Base-by-base conservation (phyloP, 441 rosid species). In the Croton laevigatus region DNA sequence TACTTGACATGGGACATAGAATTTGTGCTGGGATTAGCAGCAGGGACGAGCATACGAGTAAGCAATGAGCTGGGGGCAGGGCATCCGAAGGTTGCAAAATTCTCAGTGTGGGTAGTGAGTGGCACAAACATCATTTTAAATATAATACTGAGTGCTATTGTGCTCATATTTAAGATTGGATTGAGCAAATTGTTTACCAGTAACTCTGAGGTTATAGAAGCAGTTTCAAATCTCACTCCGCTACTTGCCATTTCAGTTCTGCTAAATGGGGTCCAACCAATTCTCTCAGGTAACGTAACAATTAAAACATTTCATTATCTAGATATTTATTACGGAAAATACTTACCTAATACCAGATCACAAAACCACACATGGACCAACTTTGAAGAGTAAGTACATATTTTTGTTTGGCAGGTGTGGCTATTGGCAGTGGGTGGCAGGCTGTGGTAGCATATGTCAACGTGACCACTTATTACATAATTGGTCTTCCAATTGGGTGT, bases 401-500 rank as follows among this genome's bases (percentile, higher is more conserved):
- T 27, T 72, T 19, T 57, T 37, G 71, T 44, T 53, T 61, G 59
- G 14, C 72, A 88, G 94, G 95, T 11, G 95, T 89, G 69, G 95
- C 97, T 5, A 87, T 92, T 77, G 97, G 97, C n/a, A 86, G 94
- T 71, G 96, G 97, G 16, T 86, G 97, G 96, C 97, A 92, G 82
- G 86, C 87, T 42, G 83, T 87, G 38, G 98, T 92, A 76, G 98
- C 98, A 13, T 92, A 88, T 73, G 88, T 92, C 34, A 92, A 90
- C 68, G 57, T 92, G 38, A 80, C 85, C 8, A 80, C 90, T 20
- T 92, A 90, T 74, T 92, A 92, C 65, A 52, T 90, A 23, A 82
- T 92, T 61, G 98, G 98, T 67, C 91, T 90, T 44, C 98, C 96
- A 8, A 85, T 90, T 73, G 98, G 96, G 14, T 88, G 93, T 75